Evolutionary conservation across 441 rosid species (phyloP), one percentile per base, ranked within the genome.

Genomic region (Capsella rubella): DNA sequence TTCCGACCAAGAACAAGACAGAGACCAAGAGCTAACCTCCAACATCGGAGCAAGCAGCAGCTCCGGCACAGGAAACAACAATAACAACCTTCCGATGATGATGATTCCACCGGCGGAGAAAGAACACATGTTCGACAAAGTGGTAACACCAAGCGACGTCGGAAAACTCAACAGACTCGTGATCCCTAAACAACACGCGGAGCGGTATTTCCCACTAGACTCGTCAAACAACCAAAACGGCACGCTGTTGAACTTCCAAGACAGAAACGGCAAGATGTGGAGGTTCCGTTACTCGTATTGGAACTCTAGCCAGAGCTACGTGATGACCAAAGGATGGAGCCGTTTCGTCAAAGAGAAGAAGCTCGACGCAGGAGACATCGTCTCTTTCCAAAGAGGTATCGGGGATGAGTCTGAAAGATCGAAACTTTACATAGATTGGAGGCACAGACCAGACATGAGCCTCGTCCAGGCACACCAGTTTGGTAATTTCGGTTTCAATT

Each of bases 251-350:
- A 94, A 87, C 64, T 94, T 94, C 74, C 97, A 94, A 57, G 98
- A 94, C 73, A 84, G 91, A 49, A 87, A 75, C 78, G 97, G 98
- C 61, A 90, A 94, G 84, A 82, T 87, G 35, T 93, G 98, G 98
- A 74, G 97, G 49, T 93, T 93, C 82, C 86, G 98, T 40, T 93
- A 94, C 87, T 91, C 96, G 12, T 94, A 94, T 65, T 94, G 98
- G 98, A 94, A 92, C 66, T 89, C 95, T 52, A 95, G 99, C 79
- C 99, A 92, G 80, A 94, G 99, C 88, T 94, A 94, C 75, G 98
- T 94, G 34, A 94, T 94, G 96, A 94, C 98, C 29, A 94, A 94
- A 85, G 99, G 99, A 2, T 95, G 99, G 99, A 95, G 97, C 82
- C 91, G 99, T 34, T 95, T 95, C 54, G 99, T 95, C 13, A 95